Conservation (phyloP, 2,329 filamentous ascomycete species). For the Alternaria rosae region DNA sequence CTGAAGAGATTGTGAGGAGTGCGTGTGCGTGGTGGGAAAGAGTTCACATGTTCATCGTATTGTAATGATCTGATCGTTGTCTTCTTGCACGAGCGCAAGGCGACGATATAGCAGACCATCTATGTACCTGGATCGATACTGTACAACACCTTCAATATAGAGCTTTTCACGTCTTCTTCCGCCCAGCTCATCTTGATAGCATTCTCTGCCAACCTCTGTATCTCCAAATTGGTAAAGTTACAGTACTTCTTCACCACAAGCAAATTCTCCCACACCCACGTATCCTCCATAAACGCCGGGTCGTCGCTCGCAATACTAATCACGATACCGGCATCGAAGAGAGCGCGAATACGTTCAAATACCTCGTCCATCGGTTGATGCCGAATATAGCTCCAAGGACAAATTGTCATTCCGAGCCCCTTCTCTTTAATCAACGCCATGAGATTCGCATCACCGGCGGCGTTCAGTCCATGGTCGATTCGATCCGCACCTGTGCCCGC, state of each 20-base stretch:
- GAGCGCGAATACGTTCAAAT: slow-evolving; percentile 46
- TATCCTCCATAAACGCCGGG: slow-evolving; percentile 59
- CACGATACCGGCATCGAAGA: slow-evolving; percentile 52
- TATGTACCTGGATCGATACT: neutral
- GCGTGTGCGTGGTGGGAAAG: no score
- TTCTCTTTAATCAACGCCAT: slow-evolving; percentile 43
- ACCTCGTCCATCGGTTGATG: slow-evolving; percentile 45
- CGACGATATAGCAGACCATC: neutral
- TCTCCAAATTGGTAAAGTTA: slow-evolving; percentile 51
- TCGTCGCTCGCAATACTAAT: slow-evolving; percentile 47
- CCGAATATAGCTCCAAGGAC: slow-evolving; percentile 54
- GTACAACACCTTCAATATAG: neutral
- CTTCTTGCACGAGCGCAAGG: neutral
- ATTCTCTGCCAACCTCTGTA: slow-evolving; percentile 54
- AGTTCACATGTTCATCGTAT: no score
- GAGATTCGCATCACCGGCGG: slow-evolving; percentile 45
- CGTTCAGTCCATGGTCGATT: slow-evolving; percentile 56
- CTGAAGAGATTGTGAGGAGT: neutral
- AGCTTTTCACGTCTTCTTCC: slow-evolving; percentile 25
- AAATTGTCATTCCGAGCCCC: slow-evolving; percentile 52
- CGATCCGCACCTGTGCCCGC: slow-evolving; percentile 46
- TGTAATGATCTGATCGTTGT: neutral
- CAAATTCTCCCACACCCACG: slow-evolving; percentile 59
- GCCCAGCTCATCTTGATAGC: slow-evolving; percentile 60
- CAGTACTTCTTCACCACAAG: slow-evolving; percentile 55